Evolutionary conservation across 1,139 yeast species (phyloP).

Genomic region (Blastobotrys aristatus): DNA sequence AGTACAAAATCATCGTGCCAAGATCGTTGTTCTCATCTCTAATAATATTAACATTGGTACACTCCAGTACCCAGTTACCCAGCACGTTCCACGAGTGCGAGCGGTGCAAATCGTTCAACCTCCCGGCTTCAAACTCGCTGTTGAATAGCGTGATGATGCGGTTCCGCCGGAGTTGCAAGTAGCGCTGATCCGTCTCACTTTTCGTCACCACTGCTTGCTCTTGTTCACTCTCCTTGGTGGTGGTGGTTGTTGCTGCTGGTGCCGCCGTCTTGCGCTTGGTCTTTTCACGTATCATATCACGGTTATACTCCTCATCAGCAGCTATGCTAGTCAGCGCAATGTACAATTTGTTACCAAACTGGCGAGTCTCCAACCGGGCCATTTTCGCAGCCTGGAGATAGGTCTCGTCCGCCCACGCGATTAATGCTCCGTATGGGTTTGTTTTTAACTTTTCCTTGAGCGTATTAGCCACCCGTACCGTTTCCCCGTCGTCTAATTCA

Average conservation of each 20-base stretch:
- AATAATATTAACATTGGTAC: neutral
- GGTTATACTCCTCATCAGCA: neutral
- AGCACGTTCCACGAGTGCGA: neutral
- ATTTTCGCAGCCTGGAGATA: neutral
- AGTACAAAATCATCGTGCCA: constrained; percentile 1
- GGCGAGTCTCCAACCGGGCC: neutral
- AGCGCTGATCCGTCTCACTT: neutral
- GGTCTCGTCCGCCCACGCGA: neutral
- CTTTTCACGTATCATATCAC: neutral
- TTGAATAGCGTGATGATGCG: neutral
- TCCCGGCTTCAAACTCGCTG: neutral
- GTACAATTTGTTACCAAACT: neutral
- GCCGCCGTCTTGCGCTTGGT: neutral
- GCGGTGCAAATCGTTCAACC: neutral
- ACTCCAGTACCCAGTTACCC: constrained; percentile 1
- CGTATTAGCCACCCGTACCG: neutral
- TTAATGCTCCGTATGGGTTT: neutral
- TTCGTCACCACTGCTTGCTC: neutral
- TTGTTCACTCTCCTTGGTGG: neutral
- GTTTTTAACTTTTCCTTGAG: neutral
- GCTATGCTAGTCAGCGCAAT: neutral
- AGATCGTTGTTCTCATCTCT: neutral
- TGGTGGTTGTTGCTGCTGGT: neutral
- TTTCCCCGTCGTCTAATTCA: neutral
- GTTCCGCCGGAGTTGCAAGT: neutral